These are phyloP conservation scores for Colletotrichum shisoi DNA, from an alignment of 2,329 filamentous ascomycete genomes.

Conservation along the genomic window DNA sequence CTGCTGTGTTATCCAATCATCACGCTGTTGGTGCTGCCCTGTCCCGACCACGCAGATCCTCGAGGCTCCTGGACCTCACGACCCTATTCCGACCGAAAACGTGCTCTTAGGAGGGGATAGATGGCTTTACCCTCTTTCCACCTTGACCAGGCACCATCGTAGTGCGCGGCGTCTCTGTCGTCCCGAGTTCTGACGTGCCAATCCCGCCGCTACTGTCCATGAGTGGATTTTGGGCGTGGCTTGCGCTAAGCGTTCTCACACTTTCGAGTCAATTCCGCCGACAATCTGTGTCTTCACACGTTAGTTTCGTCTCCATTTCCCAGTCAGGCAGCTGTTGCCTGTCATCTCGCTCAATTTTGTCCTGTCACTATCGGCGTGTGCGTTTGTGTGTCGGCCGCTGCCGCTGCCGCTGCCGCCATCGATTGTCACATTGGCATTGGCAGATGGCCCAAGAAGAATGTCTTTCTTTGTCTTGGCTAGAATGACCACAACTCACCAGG, in stretches of 20 bases:
- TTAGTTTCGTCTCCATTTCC: constrained; percentile 30
- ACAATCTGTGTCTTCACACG: constrained; percentile 21
- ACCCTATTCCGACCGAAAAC: background rate
- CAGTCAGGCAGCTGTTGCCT: constrained; percentile 19
- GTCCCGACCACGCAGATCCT: constrained; percentile 16
- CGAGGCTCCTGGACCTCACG: constrained; percentile 13
- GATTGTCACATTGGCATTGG: background rate
- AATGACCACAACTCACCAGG: background rate
- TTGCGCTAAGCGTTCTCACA: constrained; percentile 24
- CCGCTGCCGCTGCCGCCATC: background rate
- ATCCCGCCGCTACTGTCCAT: background rate
- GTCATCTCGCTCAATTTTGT: constrained; percentile 14
- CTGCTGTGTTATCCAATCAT: too few relatives aligned
- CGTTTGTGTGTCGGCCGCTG: constrained; percentile 10
- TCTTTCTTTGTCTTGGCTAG: constrained; percentile 3
- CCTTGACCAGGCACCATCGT: background rate
- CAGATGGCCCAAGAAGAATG: constrained; percentile 3
- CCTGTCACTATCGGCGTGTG: constrained; percentile 6
- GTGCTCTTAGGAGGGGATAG: background rate
- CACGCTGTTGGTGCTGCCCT: constrained; percentile 17
- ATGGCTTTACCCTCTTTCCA: constrained; percentile 6
- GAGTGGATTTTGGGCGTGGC: constrained; percentile 21
- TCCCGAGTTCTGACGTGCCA: background rate
- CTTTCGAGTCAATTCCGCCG: constrained; percentile 20
- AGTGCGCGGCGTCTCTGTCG: background rate